phyloP scores from a whole-genome alignment of 1,139 yeast genomes.

The Pichia sp. region DNA sequence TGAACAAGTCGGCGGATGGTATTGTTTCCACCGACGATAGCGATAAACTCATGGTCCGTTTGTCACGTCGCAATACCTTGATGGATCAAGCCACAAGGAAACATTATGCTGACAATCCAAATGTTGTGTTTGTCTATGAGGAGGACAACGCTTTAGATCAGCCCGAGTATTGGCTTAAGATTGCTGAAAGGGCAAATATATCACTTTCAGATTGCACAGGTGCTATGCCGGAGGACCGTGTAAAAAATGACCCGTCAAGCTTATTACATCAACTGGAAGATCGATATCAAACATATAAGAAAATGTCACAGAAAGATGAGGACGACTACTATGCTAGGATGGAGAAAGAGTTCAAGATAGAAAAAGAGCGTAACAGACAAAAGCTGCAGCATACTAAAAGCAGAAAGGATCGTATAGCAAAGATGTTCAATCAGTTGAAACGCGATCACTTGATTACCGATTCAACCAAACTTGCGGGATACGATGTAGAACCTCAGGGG shows the following conservation, averaged over 20 bases:
- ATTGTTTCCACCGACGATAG: neutral
- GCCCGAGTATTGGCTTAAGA: conserved; percentile 21
- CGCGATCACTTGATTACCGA: neutral
- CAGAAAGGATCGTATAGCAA: conserved; percentile 15
- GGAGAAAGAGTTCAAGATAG: conserved; percentile 18
- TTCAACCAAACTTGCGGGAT: too few species aligned
- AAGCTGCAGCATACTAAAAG: conserved; percentile 13
- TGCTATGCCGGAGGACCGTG: too few species aligned
- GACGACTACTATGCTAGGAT: conserved; percentile 20
- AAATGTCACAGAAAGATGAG: conserved; percentile 21
- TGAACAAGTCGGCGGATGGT: neutral
- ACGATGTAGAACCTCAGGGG: too few species aligned
- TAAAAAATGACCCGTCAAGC: too few species aligned
- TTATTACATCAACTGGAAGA: conserved; percentile 11
- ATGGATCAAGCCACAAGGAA: conserved; percentile 15
- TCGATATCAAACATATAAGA: conserved; percentile 18
- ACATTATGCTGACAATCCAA: conserved; percentile 15
- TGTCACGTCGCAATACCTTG: conserved; percentile 10
- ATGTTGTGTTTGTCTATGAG: conserved; percentile 12
- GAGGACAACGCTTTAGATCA: conserved; percentile 13
- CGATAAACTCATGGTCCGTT: conserved; percentile 5
- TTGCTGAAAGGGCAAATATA: conserved; percentile 25
- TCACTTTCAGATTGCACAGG: too few species aligned
- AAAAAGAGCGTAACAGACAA: conserved; percentile 15
- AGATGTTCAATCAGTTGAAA: conserved; percentile 6